phyloP scores from a whole-genome alignment of 169 alveolate genomes.

The Ichthyophthirius multifiliis region DNA sequence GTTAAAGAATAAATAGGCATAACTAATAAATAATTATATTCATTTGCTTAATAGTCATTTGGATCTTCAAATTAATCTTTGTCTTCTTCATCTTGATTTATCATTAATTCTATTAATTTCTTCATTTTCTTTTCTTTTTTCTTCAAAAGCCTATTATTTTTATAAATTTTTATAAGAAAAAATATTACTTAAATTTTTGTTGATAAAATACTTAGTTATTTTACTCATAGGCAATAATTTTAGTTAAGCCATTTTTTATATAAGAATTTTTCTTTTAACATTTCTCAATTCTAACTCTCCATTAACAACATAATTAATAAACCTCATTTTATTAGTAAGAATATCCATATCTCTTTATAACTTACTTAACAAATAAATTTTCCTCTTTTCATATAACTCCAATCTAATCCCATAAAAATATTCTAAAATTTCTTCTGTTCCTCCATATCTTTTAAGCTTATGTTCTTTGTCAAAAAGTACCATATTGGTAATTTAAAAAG shows the following conservation, averaged over 20 bases:
- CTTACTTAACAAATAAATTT: conserved; percentile 56
- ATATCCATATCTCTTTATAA: conserved; percentile 54
- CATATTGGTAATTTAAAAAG: conserved; percentile 52
- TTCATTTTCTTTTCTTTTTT: conserved; percentile 9
- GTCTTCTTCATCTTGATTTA: conserved; percentile 12
- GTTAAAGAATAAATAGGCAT: conserved; percentile 65
- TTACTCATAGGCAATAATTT: conserved; percentile 50
- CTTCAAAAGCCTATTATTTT: background rate
- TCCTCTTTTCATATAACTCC: conserved; percentile 63
- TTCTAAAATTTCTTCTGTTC: conserved; percentile 55
- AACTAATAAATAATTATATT: conserved; percentile 65
- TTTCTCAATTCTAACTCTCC: conserved; percentile 27
- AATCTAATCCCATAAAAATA: conserved; percentile 62
- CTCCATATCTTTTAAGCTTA: conserved; percentile 54
- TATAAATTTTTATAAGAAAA: background rate
- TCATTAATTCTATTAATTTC: conserved; percentile 26
- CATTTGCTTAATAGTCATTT: too few species aligned
- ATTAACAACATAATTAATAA: conserved; percentile 34
- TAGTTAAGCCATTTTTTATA: conserved; percentile 33
- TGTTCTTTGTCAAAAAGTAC: conserved; percentile 59
- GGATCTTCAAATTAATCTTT: conserved; percentile 16
- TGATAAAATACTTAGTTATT: conserved; percentile 24
- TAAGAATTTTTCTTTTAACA: conserved; percentile 31
- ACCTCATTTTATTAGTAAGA: conserved; percentile 45
- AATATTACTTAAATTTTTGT: background rate